Conservation (phyloP, 1,284 basidiomycete genomes). For the Peniophora sp. region DNA sequence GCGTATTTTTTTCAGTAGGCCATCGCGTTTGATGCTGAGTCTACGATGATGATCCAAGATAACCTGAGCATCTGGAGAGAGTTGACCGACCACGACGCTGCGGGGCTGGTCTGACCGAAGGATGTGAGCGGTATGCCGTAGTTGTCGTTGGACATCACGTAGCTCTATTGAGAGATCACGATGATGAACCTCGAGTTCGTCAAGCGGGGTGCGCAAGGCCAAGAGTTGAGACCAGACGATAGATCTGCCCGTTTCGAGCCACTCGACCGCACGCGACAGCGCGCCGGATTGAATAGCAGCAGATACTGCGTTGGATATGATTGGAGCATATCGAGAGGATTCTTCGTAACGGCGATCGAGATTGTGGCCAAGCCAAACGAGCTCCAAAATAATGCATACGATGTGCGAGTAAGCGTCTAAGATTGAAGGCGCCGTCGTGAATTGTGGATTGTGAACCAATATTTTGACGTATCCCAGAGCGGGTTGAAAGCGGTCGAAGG, state of each 20-base stretch:
- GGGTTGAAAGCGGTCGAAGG: not conserved
- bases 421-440: not conserved
- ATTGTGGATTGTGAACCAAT: not conserved
- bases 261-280: slow-evolving; percentile 8
- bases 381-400: slow-evolving; percentile 13
- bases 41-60: not conserved
- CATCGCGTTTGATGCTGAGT: not conserved
- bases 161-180: slow-evolving; percentile 15
- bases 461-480: not conserved
- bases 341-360: not conserved
- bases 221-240: slow-evolving; percentile 22
- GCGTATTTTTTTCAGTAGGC: slow-evolving; percentile 9
- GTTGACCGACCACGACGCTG: slow-evolving; percentile 2
- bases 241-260: slow-evolving; percentile 18
- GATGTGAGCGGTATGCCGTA: not conserved
- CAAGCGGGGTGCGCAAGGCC: slow-evolving; percentile 22
- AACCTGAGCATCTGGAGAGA: not conserved
- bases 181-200: slow-evolving; percentile 15
- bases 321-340: not conserved
- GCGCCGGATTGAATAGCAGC: not conserved
- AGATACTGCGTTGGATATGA: not conserved
- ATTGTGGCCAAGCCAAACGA: not conserved
- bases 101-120: slow-evolving; percentile 7
- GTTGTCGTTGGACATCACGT: slow-evolving; percentile 3
- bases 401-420: not conserved